A percentile compares a stretch with the other conserved stretches of the same genome.
phyloP scores from a whole-genome alignment of 495 filamentous ascomycete species.

The Xylaria bambusicola region DNA sequence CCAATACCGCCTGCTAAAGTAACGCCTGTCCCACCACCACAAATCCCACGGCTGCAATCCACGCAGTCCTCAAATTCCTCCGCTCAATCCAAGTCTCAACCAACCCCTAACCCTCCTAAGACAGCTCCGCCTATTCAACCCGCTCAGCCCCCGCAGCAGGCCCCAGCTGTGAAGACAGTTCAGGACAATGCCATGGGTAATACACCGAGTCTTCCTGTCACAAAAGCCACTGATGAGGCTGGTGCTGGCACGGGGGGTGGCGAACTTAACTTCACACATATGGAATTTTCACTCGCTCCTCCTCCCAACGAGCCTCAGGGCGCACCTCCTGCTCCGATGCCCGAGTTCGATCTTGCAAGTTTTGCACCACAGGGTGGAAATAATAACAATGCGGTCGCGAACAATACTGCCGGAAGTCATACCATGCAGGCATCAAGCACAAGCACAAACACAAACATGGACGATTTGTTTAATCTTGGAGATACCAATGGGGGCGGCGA shows the following conservation, averaged over 20 bases:
- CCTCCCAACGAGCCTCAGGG: slow-evolving; percentile 28
- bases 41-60: slow-evolving; percentile 34
- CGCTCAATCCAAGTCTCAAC: slow-evolving; percentile 23
- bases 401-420: slow-evolving; percentile 17
- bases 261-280: slow-evolving; percentile 41
- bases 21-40: slow-evolving; percentile 35
- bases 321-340: slow-evolving; percentile 29
- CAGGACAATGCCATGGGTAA: slow-evolving; percentile 20
- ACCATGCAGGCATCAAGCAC: slow-evolving; percentile 24
- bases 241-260: slow-evolving; percentile 16
- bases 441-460: slow-evolving; percentile 35
- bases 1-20: slow-evolving; percentile 38
- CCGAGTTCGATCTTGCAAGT: slow-evolving; percentile 34
- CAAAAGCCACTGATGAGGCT: slow-evolving; percentile 11
- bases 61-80: slow-evolving; percentile 23
- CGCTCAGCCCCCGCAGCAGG: slow-evolving; percentile 7
- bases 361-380: slow-evolving; percentile 27
- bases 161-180: slow-evolving; percentile 18
- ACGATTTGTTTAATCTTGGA: slow-evolving; percentile 43
- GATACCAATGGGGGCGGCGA: slow-evolving; percentile 27
- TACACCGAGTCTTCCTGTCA: slow-evolving; percentile 17
- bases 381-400: slow-evolving; percentile 17
- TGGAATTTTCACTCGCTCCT: slow-evolving; percentile 48
- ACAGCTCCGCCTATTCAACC: slow-evolving; percentile 15
- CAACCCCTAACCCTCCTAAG: slow-evolving; percentile 15